Base-by-base conservation (phyloP, 768 basidiomycete species). In the Hygrocybe punicea region DNA sequence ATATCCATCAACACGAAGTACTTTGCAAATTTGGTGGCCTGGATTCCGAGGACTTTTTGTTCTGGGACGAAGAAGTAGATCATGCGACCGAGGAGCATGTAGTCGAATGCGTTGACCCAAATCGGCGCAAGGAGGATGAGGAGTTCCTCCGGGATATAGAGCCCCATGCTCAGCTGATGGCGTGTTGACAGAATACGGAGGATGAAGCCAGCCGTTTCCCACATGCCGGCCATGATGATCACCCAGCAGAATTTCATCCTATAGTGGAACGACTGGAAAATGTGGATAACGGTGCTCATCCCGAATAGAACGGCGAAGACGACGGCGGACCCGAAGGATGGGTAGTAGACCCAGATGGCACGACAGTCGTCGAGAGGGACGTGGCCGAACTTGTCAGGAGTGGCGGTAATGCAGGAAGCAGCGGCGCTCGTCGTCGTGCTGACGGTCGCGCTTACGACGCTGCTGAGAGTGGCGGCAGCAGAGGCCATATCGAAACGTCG, bases 41-140 rank as follows among this genome's bases (percentile, higher is more conserved):
- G 51, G 33, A 67, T 62, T 3, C 64, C 59, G 1, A n/a, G 21
- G 14, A 65, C 52, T 10, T 55, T 58, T 24, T 64, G 59, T 9
- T 64, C 62, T 1, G 66, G 66, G 14, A 65, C 29, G 45, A 65
- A 65, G 29, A 62, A 65, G 40, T 60, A 58, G 4, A 65, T 56
- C 23, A 67, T 33, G 44, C 66, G 60, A n/a, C 57, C 58, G 53
- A 67, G 58, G 29, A 65, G 29, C 40, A 67, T 63, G 55, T 67
- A 67, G 40, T 58, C 51, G 59, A 67, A 67, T 0, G 64, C 64
- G 53, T 65, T 67, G 49, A 65, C 62, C 63, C 66, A 67, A n/a
- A 67, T 36, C n/a, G 66, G 66, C 2, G 64, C 23, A 13, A 67
- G 64, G 8, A 67, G 59, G 25, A 67, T 61, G 23, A 67, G 56